Conservation (phyloP, 768 basidiomycete genomes). For the Albatrellus ellisii region DNA sequence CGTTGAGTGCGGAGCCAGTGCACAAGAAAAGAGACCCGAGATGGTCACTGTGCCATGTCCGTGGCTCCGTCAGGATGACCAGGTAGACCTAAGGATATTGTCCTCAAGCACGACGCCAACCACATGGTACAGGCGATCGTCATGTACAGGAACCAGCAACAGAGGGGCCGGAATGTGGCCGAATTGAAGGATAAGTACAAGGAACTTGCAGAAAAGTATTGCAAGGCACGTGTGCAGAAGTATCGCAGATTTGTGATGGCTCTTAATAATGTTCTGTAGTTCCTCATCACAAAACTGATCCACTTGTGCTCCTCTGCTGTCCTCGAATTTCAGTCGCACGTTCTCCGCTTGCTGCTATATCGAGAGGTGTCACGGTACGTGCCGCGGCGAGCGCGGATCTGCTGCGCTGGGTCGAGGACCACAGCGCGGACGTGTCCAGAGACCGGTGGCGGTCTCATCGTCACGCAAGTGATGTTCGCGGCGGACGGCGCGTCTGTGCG, state of each 20-base stretch:
- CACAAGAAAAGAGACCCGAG: too few relatives aligned
- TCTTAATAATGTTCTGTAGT: conserved; percentile 28
- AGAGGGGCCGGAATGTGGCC: conserved; percentile 67
- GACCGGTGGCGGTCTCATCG: conserved; percentile 66
- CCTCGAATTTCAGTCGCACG: conserved; percentile 61
- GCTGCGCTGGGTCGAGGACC: conserved; percentile 52
- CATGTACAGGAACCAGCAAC: conserved; percentile 61
- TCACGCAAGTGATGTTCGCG: conserved; percentile 73
- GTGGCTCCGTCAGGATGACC: too few relatives aligned
- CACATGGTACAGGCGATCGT: conserved; percentile 73
- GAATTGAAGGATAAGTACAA: conserved; percentile 76
- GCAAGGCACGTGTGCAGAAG: conserved; percentile 43
- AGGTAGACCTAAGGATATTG: too few relatives aligned
- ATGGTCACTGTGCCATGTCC: too few relatives aligned
- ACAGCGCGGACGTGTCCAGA: conserved; percentile 57
- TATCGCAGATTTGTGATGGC: background rate
- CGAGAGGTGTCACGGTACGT: conserved; percentile 69
- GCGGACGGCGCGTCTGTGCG: conserved; percentile 80
- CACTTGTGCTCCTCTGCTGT: conserved; percentile 63
- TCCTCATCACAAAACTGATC: conserved; percentile 71
- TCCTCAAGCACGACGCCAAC: conserved; percentile 87
- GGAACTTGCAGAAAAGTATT: conserved; percentile 78
- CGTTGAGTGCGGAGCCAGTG: too few relatives aligned
- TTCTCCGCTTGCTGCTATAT: conserved; percentile 71
- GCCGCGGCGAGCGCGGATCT: conserved; percentile 63